Evolutionary conservation across 345 rosid species (phyloP).

Genomic region (Euphorbia pulcherrima): DNA sequence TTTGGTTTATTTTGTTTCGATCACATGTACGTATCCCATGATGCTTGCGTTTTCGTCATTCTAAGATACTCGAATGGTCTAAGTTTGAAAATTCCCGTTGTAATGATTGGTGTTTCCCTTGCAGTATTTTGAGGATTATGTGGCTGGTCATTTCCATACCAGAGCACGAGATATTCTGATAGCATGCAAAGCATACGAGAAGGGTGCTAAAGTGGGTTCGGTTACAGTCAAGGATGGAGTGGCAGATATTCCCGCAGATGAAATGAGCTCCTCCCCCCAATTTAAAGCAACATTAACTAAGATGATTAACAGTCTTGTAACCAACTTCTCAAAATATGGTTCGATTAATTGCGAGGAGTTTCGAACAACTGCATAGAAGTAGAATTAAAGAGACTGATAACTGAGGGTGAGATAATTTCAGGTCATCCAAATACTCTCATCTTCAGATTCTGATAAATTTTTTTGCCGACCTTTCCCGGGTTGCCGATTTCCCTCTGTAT

Average conservation of each 20-base stretch:
- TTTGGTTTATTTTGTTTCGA: no score
- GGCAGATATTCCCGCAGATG: slow-evolving; percentile 17
- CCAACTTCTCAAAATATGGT: slow-evolving; percentile 35
- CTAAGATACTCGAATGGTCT: background rate
- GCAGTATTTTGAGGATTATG: slow-evolving; percentile 52
- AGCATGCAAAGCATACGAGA: slow-evolving; percentile 43
- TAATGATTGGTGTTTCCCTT: slow-evolving; percentile 7
- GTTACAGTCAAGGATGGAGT: slow-evolving; percentile 27
- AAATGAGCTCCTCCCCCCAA: slow-evolving; percentile 13
- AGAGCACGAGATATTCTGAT: slow-evolving; percentile 35
- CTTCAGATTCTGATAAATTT: slow-evolving; percentile 21
- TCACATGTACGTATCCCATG: no score
- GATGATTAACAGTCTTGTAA: slow-evolving; percentile 27
- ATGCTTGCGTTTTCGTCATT: no score
- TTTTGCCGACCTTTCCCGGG: slow-evolving; percentile 4
- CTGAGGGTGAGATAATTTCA: background rate
- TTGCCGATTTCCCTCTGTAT: background rate
- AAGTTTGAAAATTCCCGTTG: background rate
- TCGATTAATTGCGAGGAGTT: slow-evolving; percentile 36
- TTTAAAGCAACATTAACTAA: slow-evolving; percentile 26
- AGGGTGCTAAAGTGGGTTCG: slow-evolving; percentile 41
- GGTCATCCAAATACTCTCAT: background rate
- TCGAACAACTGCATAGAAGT: slow-evolving; percentile 3
- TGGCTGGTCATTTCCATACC: slow-evolving; percentile 37
- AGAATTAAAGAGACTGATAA: background rate